Evolutionary conservation across 23 red algal species (phyloP), one percentile per base, ranked within the genome.

Genomic region (Cyanidiococcus yangmingshanensis): DNA sequence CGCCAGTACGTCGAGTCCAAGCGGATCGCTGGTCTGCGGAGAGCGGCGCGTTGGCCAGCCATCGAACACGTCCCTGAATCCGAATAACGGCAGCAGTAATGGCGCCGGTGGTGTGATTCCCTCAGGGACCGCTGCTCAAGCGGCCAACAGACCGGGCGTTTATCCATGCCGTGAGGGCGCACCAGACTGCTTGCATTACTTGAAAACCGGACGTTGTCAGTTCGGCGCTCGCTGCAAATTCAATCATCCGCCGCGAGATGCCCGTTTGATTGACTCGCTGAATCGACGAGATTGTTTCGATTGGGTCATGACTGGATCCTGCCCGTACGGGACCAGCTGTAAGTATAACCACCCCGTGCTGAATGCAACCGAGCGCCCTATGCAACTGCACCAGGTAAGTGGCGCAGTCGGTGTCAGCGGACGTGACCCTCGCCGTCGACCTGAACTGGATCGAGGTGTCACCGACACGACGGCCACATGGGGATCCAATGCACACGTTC

Each of bases 271-370:
- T 41, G 41, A 79, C 39, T 76, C 89, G 74, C 79, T 92, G 15
- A 87, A 84, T 58, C 76, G 89, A 18, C 83, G 89, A 37, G 89
- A 92, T 57, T 92, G 89, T 38, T 92, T 92, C 68, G 89, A 92
- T 57, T 92, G 80, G 76, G 84, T 92, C 50, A 79, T 87, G 67
- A 79, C 76, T 51, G 89, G 83, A 2, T 39, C 58, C 16, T 92
- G 89, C 57, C 89, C 89, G 16, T 92, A 92, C 39, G 89, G 84
- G 2, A 75, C 36, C 57, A 34, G 33, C 29, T 92, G 89, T 83
- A 92, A 92, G 83, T 92, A 92, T 50, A 92, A 92, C 82, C 89
- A 92, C 37, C 89, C 89, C 15, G 67, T 77, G n/a, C 76, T 59
- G 67, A 30, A 50, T 25, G 75, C 58, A 17, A 50, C 38, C 2